Evolutionary conservation across 805 yeast genomes (phyloP), one percentile per base, ranked within the genome.

Genomic region (Kockiozyma suomiensis): DNA sequence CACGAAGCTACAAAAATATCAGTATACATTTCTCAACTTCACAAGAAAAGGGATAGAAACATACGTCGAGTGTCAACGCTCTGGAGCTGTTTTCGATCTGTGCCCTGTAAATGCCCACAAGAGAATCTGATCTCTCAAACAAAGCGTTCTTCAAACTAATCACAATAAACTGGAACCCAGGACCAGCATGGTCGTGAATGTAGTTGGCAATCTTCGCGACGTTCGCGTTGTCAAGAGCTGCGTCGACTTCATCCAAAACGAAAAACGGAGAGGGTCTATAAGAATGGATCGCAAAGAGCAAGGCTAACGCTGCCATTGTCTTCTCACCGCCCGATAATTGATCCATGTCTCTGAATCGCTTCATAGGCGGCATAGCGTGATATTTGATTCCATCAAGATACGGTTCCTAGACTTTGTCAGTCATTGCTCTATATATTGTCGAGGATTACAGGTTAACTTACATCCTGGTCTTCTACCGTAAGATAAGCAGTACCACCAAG

Each of bases 201-300:
- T 92, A 94, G 60, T 84, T 85, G n/a, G 97, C 97, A 59, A 94
- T 85, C 69, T 84, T 84, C 55, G 83, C 83, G 25, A 94, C 97
- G 70, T 94, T 94, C 25, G 90, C 84, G 61, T 88, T 86, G 74
- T 94, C 99, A 60, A 94, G 80, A 0, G 98, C 98, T 0, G 99
- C 98, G 75, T 94, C 99, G n/a, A 94, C 91, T 74, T 94, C 99
- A 73, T 94, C 99, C 45, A 94, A 77, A 0, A 94, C 96, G 71
- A 94, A 93, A 72, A 94, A 94, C 33, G 99, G 99, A 0, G 97
- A 87, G 1, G 97, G 97, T 53, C 86, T 93, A 74, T 78, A 88
- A 0, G 96, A 85, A 72, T 94, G 97, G 43, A 92, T 84, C 0
- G 98, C 92, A 76, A 94, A 94, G 50, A 94, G 74, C 64, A 94